phyloP scores from a whole-genome alignment of 1,139 yeast species.

The Suhomyces kunorum region DNA sequence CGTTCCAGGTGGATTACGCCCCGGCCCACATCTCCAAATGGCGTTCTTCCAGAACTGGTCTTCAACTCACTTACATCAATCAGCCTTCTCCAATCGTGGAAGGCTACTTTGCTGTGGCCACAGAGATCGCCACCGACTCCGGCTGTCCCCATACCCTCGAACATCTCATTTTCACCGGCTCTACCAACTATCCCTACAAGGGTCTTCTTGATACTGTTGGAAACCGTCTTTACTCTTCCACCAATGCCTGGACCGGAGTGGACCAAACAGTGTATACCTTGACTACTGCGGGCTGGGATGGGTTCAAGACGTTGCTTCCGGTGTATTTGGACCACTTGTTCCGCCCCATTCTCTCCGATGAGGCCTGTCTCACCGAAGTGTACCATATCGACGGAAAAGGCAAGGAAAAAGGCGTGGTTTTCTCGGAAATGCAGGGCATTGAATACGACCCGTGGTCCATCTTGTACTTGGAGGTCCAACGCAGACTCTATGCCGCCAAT shows the following conservation, averaged over 20 bases:
- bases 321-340: slow-evolving; percentile 86
- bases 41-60: slow-evolving; percentile 75
- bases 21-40: slow-evolving; percentile 68
- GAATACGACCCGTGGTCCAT: slow-evolving; percentile 80
- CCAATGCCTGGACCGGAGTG: slow-evolving; percentile 97
- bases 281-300: slow-evolving; percentile 95
- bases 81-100: slow-evolving; percentile 87
- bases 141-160: slow-evolving; percentile 97
- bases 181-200: slow-evolving; percentile 83
- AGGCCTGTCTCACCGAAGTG: slow-evolving; percentile 91
- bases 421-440: slow-evolving; percentile 95
- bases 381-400: slow-evolving; percentile 91
- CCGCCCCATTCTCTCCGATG: slow-evolving; percentile 83
- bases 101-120: slow-evolving; percentile 94
- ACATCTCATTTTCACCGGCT: slow-evolving; percentile 94
- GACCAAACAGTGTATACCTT: slow-evolving; percentile 95
- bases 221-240: slow-evolving; percentile 77
- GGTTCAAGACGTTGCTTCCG: slow-evolving; percentile 80
- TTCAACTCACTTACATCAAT: slow-evolving; percentile 73
- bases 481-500: slow-evolving; percentile 54
- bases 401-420: slow-evolving; percentile 94
- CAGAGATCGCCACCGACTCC: slow-evolving; percentile 81
- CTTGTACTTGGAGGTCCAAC: slow-evolving; percentile 62
- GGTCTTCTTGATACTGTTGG: slow-evolving; percentile 89
- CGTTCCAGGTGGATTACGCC: slow-evolving; percentile 62